These are phyloP conservation scores for Phlegmacium glaucopus DNA, from an alignment of 768 basidiomycete genomes.

Conservation along the genomic window DNA sequence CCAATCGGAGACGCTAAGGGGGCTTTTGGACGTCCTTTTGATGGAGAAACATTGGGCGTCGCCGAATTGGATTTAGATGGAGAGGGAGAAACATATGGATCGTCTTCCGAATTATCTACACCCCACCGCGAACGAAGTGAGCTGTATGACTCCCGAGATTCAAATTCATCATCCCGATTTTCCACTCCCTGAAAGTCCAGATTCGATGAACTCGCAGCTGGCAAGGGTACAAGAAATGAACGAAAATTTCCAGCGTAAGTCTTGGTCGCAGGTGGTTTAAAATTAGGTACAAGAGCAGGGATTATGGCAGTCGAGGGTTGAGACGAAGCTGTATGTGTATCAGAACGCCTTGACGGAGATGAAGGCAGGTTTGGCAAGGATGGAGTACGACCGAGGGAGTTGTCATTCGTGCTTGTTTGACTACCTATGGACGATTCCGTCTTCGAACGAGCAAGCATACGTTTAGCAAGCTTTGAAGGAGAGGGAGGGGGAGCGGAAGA, in stretches of 20 bases:
- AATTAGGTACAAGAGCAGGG: slow-evolving; percentile 22
- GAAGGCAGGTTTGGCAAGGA: slow-evolving; percentile 35
- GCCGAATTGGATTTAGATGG: slow-evolving; percentile 27
- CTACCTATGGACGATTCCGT: slow-evolving; percentile 54
- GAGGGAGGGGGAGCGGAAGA: slow-evolving; percentile 24
- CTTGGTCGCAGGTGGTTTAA: slow-evolving; percentile 38
- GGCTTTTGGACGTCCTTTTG: slow-evolving; percentile 36
- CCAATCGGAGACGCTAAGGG: slow-evolving; percentile 33
- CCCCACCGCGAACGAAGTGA: slow-evolving; percentile 78
- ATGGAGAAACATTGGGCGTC: slow-evolving; percentile 36
- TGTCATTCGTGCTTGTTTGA: slow-evolving; percentile 9
- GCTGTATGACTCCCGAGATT: slow-evolving; percentile 69
- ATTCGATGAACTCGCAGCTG: slow-evolving; percentile 18
- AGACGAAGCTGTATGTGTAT: slow-evolving; percentile 18
- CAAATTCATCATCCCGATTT: slow-evolving; percentile 44
- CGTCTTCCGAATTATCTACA: slow-evolving; percentile 76
- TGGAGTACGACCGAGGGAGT: slow-evolving; percentile 28
- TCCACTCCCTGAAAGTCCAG: slow-evolving; percentile 16
- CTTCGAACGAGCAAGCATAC: slow-evolving; percentile 69
- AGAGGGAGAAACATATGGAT: slow-evolving; percentile 41
- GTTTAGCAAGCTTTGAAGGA: slow-evolving; percentile 51
- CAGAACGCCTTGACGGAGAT: slow-evolving; percentile 19
- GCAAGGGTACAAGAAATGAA: slow-evolving; percentile 72
- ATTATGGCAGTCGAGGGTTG: slow-evolving; percentile 17
- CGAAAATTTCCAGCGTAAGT: slow-evolving; percentile 78